A percentile compares a stretch with the other conserved stretches of the same genome.
phyloP scores from a whole-genome alignment of 2,329 filamentous ascomycete species.

The Fusarium verticillioides region DNA sequence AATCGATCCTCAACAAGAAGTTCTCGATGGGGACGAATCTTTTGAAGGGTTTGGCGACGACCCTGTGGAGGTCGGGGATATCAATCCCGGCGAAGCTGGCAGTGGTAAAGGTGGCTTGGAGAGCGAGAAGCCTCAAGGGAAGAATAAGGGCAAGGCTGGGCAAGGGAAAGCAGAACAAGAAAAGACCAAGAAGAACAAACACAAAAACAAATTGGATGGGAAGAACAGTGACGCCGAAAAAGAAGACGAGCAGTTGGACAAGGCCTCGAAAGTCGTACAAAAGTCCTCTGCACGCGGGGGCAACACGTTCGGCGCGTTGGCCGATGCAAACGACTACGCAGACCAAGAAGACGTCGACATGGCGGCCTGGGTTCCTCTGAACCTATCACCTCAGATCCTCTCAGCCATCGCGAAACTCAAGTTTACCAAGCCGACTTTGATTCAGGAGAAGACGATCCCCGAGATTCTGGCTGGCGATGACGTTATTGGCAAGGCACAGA shows the following conservation, averaged over 20 bases:
- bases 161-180: conserved; percentile 45
- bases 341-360: conserved; percentile 72
- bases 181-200: conserved; percentile 31
- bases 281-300: conserved; percentile 53
- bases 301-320: conserved; percentile 66
- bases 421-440: conserved; percentile 82
- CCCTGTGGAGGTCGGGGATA: conserved; percentile 48
- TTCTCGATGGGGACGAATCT: conserved; percentile 60
- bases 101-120: conserved; percentile 47
- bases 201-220: conserved; percentile 50
- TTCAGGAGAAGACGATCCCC: conserved; percentile 84
- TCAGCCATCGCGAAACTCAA: conserved; percentile 81
- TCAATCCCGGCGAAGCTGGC: conserved; percentile 49
- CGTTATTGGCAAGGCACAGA: conserved; percentile 94
- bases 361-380: conserved; percentile 80
- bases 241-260: conserved; percentile 47
- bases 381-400: conserved; percentile 77
- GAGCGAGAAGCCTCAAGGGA: conserved; percentile 43
- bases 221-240: conserved; percentile 36
- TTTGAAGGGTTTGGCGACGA: conserved; percentile 74
- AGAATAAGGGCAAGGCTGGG: conserved; percentile 47
- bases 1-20: conserved; percentile 28
- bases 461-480: conserved; percentile 85
- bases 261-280: conserved; percentile 51
- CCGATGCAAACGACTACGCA: conserved; percentile 65